Evolutionary conservation across 2,329 filamentous ascomycete genomes (phyloP).

Genomic region (Diplocarpon mali): DNA sequence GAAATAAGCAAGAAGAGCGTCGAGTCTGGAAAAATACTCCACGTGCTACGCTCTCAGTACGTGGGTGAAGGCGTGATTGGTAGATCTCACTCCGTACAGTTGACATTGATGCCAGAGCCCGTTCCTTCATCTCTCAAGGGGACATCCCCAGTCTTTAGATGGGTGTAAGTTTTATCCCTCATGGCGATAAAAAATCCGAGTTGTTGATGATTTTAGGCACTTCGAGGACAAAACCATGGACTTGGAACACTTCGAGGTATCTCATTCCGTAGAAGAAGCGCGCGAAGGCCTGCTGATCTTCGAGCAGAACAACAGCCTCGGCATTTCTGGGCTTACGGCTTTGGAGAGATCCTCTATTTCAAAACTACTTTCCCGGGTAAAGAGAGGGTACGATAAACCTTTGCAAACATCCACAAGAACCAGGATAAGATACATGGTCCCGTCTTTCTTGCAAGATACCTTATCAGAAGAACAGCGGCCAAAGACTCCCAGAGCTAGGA

Average conservation of each 20-base stretch:
- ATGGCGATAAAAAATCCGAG: background rate
- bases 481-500: conserved; percentile 6
- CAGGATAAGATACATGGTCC: conserved; percentile 12
- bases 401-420: conserved; percentile 10
- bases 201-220: conserved; percentile 2
- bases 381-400: conserved; percentile 13
- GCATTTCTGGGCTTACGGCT: conserved; percentile 8
- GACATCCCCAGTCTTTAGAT: conserved; percentile 4
- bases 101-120: conserved; percentile 1
- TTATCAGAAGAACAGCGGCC: conserved; percentile 5
- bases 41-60: conserved; percentile 5
- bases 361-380: conserved; percentile 8
- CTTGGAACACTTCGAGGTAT: conserved; percentile 8
- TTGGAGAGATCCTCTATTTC: conserved; percentile 11
- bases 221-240: conserved; percentile 11
- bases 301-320: conserved; percentile 2
- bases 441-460: conserved; percentile 13
- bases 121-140: background rate
- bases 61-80: conserved; percentile 6
- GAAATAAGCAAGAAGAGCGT: background rate
- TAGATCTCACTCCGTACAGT: conserved; percentile 3
- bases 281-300: background rate
- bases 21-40: background rate
- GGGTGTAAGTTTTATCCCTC: conserved; percentile 1
- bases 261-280: background rate